These are phyloP conservation scores for Xylariales sp. DNA, from an alignment of 2,329 filamentous ascomycete genomes.

Conservation along the genomic window DNA sequence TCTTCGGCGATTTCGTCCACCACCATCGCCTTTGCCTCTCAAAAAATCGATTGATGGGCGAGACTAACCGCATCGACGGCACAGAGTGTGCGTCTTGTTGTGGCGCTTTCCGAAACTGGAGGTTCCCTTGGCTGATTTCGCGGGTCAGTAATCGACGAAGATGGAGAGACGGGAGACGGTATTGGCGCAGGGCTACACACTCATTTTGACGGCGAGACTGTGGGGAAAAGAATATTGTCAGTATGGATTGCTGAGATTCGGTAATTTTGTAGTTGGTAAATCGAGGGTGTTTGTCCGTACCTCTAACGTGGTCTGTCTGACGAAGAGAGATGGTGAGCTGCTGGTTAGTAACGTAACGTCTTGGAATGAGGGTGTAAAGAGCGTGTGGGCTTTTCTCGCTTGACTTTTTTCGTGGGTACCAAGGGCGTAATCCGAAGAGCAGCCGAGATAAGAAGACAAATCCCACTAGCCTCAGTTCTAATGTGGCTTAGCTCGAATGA, in stretches of 20 bases:
- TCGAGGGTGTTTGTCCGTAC: slow-evolving; percentile 36
- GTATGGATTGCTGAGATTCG: slow-evolving; percentile 22
- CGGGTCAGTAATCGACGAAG: slow-evolving; percentile 44
- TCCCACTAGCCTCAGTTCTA: slow-evolving; percentile 12
- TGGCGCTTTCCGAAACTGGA: slow-evolving; percentile 70
- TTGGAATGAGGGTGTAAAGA: slow-evolving; percentile 37
- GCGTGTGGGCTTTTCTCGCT: slow-evolving; percentile 46
- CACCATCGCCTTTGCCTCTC: slow-evolving; percentile 8
- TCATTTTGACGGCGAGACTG: slow-evolving; percentile 52
- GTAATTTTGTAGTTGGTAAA: not conserved
- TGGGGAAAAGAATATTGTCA: slow-evolving; percentile 30
- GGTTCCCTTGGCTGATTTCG: slow-evolving; percentile 52
- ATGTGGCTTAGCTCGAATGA: slow-evolving; percentile 20
- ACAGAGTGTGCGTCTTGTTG: slow-evolving; percentile 98
- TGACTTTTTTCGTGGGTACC: slow-evolving; percentile 47
- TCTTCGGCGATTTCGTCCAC: slow-evolving; percentile 22
- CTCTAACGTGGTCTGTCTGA: slow-evolving; percentile 45
- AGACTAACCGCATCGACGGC: slow-evolving; percentile 95
- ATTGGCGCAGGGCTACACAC: slow-evolving; percentile 44
- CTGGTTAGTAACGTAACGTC: slow-evolving; percentile 39
- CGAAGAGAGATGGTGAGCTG: slow-evolving; percentile 40
- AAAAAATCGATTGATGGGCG: slow-evolving; percentile 1
- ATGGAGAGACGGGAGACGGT: slow-evolving; percentile 28
- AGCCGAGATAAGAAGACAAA: slow-evolving; percentile 40
- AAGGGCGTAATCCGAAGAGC: slow-evolving; percentile 45